Conservation (phyloP, 768 basidiomycete genomes). For the Rhizopogon vulgaris region DNA sequence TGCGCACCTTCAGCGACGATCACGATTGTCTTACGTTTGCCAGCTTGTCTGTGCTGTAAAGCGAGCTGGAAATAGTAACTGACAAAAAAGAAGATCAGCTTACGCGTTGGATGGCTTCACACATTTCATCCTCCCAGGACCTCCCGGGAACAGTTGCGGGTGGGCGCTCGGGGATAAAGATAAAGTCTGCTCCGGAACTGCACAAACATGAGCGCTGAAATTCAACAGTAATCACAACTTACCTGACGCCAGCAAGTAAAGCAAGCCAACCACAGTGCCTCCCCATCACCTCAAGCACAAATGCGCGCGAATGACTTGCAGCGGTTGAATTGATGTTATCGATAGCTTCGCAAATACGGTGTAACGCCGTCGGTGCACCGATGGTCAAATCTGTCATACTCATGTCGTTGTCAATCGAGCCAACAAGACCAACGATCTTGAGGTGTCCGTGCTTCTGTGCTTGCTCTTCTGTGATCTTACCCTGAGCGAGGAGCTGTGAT, state of each 20-base stretch:
- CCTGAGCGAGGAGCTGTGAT: slow-evolving; percentile 54
- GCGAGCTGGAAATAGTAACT: background rate
- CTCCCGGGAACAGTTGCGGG: slow-evolving; percentile 50
- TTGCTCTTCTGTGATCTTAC: slow-evolving; percentile 77
- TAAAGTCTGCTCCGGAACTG: slow-evolving; percentile 90
- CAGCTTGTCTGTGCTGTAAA: slow-evolving; percentile 76
- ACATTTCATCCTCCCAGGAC: slow-evolving; percentile 89
- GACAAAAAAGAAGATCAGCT: slow-evolving; percentile 18
- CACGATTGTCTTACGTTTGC: slow-evolving; percentile 97
- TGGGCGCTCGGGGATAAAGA: slow-evolving; percentile 95
- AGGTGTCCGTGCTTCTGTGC: slow-evolving; percentile 71
- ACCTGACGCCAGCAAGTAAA: slow-evolving; percentile 87
- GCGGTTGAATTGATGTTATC: slow-evolving; percentile 99
- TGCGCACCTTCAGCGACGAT: slow-evolving; percentile 97
- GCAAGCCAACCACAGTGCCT: slow-evolving; percentile 99
- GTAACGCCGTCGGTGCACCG: slow-evolving; percentile 91
- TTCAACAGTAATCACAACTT: slow-evolving; percentile 16
- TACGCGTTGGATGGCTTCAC: slow-evolving; percentile 73
- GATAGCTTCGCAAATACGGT: slow-evolving; percentile 95
- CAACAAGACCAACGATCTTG: slow-evolving; percentile 96
- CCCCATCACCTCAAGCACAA: slow-evolving; percentile 99
- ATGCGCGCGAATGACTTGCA: slow-evolving; percentile 91
- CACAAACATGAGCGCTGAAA: slow-evolving; percentile 7
- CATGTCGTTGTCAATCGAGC: slow-evolving; percentile 99
- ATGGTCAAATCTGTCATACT: slow-evolving; percentile 96